Percentiles rank a stretch among this genome's conserved stretches.
phyloP scores from a whole-genome alignment of 192 early-diverging fungal genomes.

The Linnemannia hyalina region DNA sequence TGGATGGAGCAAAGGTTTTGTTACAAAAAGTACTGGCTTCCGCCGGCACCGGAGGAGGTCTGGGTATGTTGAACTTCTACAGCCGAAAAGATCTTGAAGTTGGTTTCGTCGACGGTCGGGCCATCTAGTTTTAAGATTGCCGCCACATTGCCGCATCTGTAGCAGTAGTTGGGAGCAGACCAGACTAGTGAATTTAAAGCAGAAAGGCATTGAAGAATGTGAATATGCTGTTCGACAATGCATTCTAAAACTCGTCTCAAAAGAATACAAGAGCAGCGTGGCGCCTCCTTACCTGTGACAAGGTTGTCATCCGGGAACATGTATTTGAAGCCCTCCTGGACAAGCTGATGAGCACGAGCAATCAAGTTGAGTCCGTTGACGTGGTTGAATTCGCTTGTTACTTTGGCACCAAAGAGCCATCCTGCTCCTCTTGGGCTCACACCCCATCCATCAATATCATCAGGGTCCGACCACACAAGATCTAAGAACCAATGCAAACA shows the following conservation, averaged over 20 bases:
- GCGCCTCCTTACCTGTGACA: conserved; percentile 72
- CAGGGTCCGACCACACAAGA: conserved; percentile 97
- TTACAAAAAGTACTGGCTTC: conserved; percentile 63
- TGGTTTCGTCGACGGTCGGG: conserved; percentile 81
- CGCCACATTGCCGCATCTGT: conserved; percentile 97
- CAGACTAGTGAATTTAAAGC: conserved; percentile 65
- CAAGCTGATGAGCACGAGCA: conserved; percentile 96
- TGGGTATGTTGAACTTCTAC: conserved; percentile 90
- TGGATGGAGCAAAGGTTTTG: conserved; percentile 1
- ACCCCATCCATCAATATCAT: conserved; percentile 94
- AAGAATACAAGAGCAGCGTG: background rate
- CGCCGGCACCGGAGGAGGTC: conserved; percentile 55
- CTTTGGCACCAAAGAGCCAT: conserved; percentile 95
- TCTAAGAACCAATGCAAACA: conserved; percentile 63
- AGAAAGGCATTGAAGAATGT: background rate
- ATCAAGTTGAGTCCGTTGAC: conserved; percentile 92
- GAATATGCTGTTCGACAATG: background rate
- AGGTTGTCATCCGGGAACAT: conserved; percentile 94
- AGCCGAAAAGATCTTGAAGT: conserved; percentile 97
- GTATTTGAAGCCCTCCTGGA: conserved; percentile 98
- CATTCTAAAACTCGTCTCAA: background rate
- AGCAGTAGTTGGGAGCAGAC: conserved; percentile 99
- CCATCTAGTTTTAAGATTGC: conserved; percentile 90
- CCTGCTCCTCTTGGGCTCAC: conserved; percentile 94
- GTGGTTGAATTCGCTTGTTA: conserved; percentile 96